Conservation (phyloP, 257 asterid species). For the Rauvolfia tetraphylla region DNA sequence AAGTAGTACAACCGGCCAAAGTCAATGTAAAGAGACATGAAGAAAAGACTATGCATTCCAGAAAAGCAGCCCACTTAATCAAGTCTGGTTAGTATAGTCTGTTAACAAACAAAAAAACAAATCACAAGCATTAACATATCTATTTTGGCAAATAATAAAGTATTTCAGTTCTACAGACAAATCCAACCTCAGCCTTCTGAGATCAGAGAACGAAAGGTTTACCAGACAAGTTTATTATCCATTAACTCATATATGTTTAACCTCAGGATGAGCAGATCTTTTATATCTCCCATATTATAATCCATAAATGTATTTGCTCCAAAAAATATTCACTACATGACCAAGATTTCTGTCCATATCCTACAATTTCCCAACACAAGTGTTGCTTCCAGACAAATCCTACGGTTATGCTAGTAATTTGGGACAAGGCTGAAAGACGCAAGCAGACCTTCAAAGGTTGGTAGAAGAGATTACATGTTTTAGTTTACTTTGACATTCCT, state of each 20-base stretch:
- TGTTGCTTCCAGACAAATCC: neutral
- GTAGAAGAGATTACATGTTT: neutral
- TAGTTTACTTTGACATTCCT: neutral
- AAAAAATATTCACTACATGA: neutral
- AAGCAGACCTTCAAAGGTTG: neutral
- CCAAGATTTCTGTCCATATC: neutral
- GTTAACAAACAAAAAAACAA: neutral
- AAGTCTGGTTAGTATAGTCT: neutral
- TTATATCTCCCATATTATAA: neutral
- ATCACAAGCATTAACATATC: neutral
- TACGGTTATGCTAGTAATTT: neutral
- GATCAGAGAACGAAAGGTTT: neutral
- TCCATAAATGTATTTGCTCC: neutral
- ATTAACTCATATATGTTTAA: neutral
- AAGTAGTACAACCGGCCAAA: neutral
- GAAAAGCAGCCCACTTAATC: neutral
- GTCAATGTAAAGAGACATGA: neutral
- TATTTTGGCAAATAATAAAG: neutral
- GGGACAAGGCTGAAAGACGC: neutral
- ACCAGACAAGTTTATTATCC: neutral
- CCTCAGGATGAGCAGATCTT: neutral
- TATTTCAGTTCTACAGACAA: neutral
- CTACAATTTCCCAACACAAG: neutral
- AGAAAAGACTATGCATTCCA: neutral
- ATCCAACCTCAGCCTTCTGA: neutral